Evolutionary conservation across 345 rosid genomes (phyloP), one percentile per base, ranked within the genome.

Genomic region (Gossypium anomalum): DNA sequence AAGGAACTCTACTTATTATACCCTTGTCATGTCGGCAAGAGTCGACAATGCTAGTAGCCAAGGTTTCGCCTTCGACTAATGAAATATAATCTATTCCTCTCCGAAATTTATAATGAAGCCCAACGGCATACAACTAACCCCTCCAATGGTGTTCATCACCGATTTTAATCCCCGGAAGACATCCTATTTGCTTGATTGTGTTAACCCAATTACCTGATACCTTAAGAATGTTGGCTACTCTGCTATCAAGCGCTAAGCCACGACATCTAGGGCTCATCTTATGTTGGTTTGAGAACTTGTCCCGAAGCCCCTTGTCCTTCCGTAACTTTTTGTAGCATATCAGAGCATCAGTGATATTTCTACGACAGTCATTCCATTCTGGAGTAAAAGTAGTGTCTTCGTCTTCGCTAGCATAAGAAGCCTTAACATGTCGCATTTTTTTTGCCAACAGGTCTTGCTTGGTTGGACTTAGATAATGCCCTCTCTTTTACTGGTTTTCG

Each of bases 91-190:
- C 96, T 23, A 93, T 93, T 63, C 98, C 93, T 17, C 84, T 83
- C 76, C 84, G 86, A 22, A 73, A 67, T 34, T 49, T 86, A 17
- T 82, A 87, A 77, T 93, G 98, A 23, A 92, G 89, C 29, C 96
- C 94, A 56, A 90, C 76, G 10, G 87, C 72, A 67, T 80, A 82
- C 25, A 90, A 92, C 75, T 93, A 89, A 9, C 85, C 85, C 49
- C 91, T 85, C 72, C 90, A 93, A 34, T 81, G 88, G 77, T 87
- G 92, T 72, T 82, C 93, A 70, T 93, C 98, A 1, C 97, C 92
- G 17, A 88, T 81, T 75, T 85, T 80, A 67, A 89, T 87, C n/a
- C 91, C 98, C 0, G 91, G 91, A 67, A 93, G 86, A 10, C 80
- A 2, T 71, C 98, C 98, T 44, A 90, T 83, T 43, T 77, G 87